Conservation (phyloP, 2,329 filamentous ascomycete species). For the Colletotrichum lupini region DNA sequence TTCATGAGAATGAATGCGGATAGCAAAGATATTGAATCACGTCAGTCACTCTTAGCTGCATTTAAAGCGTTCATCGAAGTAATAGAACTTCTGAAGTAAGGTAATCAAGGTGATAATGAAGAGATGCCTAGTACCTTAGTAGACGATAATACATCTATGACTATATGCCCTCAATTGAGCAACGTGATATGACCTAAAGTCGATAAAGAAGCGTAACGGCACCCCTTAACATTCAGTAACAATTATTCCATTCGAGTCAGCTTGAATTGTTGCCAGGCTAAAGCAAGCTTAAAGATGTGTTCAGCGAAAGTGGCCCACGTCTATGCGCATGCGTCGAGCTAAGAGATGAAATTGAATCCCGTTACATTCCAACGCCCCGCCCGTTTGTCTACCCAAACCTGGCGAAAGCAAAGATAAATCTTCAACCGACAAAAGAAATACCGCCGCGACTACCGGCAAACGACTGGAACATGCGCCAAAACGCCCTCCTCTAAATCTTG, state of each 20-base stretch:
- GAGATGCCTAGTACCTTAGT: too few species aligned
- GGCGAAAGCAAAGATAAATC: not conserved
- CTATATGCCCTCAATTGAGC: not conserved
- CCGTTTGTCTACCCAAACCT: not conserved
- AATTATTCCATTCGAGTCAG: not conserved
- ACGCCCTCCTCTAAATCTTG: constrained; percentile 1
- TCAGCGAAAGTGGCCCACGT: not conserved
- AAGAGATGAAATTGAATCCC: not conserved
- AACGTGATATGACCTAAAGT: not conserved
- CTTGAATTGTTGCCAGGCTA: not conserved
- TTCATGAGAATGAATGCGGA: not conserved
- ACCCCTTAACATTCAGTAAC: not conserved
- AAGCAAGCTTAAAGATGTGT: not conserved
- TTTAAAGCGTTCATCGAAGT: too few species aligned
- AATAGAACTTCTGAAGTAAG: too few species aligned
- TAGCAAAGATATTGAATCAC: not conserved
- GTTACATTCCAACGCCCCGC: not conserved
- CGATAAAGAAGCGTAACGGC: not conserved
- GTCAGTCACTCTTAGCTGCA: too few species aligned
- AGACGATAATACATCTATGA: too few species aligned
- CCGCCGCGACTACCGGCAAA: not conserved
- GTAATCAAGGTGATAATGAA: too few species aligned
- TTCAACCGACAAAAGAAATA: constrained; percentile 2
- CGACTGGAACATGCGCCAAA: constrained; percentile 12
- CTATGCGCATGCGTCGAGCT: not conserved